These are phyloP conservation scores for Metschnikowia amazonensis DNA, from an alignment of 805 yeast species.

Conservation along the genomic window DNA sequence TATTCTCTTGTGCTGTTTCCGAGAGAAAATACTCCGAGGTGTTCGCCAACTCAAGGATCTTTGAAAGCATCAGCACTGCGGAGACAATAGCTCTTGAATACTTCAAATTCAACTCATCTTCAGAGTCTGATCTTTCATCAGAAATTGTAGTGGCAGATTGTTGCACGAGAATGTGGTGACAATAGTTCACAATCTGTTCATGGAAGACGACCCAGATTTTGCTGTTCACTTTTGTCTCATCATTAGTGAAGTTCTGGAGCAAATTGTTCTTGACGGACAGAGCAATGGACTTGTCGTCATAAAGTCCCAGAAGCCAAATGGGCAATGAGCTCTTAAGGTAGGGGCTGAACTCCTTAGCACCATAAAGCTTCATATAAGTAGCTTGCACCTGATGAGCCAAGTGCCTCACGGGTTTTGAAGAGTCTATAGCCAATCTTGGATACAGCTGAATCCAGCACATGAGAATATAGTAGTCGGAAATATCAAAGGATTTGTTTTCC, in stretches of 20 bases:
- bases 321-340: constrained; percentile 72
- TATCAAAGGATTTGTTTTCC: constrained; percentile 23
- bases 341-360: constrained; percentile 53
- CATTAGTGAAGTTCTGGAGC: constrained; percentile 52
- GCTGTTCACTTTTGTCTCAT: constrained; percentile 42
- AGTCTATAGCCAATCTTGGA: constrained; percentile 73
- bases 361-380: constrained; percentile 41
- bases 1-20: constrained; percentile 12
- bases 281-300: constrained; percentile 68
- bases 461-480: constrained; percentile 48
- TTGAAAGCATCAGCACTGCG: constrained; percentile 46
- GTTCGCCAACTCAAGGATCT: constrained; percentile 23
- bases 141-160: constrained; percentile 66
- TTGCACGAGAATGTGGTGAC: constrained; percentile 46
- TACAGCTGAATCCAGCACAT: constrained; percentile 76
- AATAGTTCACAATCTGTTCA: constrained; percentile 51
- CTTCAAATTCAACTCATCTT: constrained; percentile 63
- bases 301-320: constrained; percentile 65
- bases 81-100: constrained; percentile 55
- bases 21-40: constrained; percentile 12
- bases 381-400: constrained; percentile 66
- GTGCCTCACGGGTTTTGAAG: constrained; percentile 59
- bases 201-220: constrained; percentile 60
- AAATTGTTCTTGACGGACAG: constrained; percentile 47
- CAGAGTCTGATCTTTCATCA: constrained; percentile 66